Conservation (phyloP, 345 rosid genomes). For the Aethionema arabicum region DNA sequence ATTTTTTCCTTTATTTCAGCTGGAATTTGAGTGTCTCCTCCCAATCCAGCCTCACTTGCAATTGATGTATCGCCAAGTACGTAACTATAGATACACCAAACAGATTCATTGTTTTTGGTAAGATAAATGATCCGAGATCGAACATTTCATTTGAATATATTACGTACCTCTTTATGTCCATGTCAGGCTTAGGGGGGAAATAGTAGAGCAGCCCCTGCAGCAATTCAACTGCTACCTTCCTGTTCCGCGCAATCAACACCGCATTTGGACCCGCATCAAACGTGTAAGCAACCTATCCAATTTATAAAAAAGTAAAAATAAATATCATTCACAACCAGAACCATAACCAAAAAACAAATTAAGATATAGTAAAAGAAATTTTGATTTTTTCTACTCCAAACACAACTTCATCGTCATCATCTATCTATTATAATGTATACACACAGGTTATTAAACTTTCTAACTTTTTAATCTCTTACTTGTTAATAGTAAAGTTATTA, state of each 20-base stretch:
- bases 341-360: no score
- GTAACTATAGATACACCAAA: slow-evolving; percentile 54
- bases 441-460: no score
- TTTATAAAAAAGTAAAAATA: no score
- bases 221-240: slow-evolving; percentile 70
- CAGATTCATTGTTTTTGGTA: neutral
- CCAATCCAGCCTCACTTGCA: slow-evolving; percentile 73
- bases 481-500: no score
- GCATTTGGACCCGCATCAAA: slow-evolving; percentile 99
- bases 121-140: no score
- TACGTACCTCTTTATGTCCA: slow-evolving; percentile 63
- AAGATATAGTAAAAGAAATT: no score
- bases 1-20: slow-evolving; percentile 43
- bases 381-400: no score
- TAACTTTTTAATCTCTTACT: no score
- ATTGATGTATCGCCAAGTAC: slow-evolving; percentile 84
- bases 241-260: slow-evolving; percentile 77
- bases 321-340: no score
- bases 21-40: slow-evolving; percentile 42
- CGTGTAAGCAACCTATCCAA: slow-evolving; percentile 88
- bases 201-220: slow-evolving; percentile 77
- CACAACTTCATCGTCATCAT: no score
- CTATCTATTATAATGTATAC: no score
- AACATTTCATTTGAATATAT: slow-evolving; percentile 10
- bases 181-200: slow-evolving; percentile 81